A percentile compares a stretch with the other conserved stretches of the same genome.
Evolutionary conservation across 352 stramenopile genomes (phyloP).

Genomic region (Phytophthora cryptogea): DNA sequence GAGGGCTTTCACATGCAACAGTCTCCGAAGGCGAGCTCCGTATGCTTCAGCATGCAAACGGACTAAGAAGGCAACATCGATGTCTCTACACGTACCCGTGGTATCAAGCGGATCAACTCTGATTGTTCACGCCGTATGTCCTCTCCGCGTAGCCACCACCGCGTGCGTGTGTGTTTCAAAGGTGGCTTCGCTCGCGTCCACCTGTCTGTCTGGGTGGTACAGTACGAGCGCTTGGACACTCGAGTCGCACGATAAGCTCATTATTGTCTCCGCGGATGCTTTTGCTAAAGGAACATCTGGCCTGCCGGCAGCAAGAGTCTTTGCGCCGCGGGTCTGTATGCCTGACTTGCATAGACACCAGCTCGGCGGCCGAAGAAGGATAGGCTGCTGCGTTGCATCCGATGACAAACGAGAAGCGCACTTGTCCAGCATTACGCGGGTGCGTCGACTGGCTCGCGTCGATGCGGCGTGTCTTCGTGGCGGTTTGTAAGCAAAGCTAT

Average conservation of each 20-base stretch:
- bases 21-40: conserved; percentile 24
- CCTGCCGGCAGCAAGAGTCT: conserved; percentile 14
- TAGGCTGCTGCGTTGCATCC: conserved; percentile 9
- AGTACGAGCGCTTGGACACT: conserved; percentile 1
- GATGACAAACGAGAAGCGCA: conserved; percentile 19
- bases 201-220: conserved; percentile 18
- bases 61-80: conserved; percentile 10
- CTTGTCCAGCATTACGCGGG: conserved; percentile 3
- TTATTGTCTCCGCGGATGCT: conserved; percentile 10
- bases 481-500: background rate
- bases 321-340: conserved; percentile 25
- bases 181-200: conserved; percentile 21
- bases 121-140: conserved; percentile 34
- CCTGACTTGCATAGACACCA: conserved; percentile 16
- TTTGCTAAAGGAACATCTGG: conserved; percentile 28
- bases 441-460: background rate
- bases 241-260: conserved; percentile 10
- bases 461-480: conserved; percentile 9
- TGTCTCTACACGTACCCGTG: conserved; percentile 26
- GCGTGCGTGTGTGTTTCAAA: conserved; percentile 2
- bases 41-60: conserved; percentile 18
- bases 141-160: conserved; percentile 6
- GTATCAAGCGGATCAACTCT: conserved; percentile 18
- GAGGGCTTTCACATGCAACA: conserved; percentile 22
- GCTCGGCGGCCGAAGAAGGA: conserved; percentile 14